Conservation (phyloP, 768 basidiomycete genomes). For the Boletus tylopilopsis region DNA sequence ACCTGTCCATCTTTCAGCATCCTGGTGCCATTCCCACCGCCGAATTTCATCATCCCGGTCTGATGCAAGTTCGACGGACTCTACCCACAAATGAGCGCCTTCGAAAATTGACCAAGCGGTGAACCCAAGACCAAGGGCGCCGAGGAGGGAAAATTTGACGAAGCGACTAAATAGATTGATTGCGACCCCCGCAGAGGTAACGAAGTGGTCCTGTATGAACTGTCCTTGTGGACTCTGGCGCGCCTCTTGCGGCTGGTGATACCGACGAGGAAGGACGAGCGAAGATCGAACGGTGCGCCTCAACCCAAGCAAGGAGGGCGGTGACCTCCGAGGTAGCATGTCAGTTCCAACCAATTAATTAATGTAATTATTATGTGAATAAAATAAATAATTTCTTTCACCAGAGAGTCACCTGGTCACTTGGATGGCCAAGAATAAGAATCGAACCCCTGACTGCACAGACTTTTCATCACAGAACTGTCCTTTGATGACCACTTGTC, state of each 20-base stretch:
- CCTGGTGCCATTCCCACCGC: constrained; percentile 67
- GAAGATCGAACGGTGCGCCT: constrained; percentile 6
- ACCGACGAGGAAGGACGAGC: constrained; percentile 3
- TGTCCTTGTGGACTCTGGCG: constrained; percentile 5
- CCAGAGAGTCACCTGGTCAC: too few relatives aligned
- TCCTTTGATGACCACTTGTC: too few relatives aligned
- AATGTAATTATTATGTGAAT: not conserved
- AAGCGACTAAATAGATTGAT: constrained; percentile 45
- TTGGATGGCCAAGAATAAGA: too few relatives aligned
- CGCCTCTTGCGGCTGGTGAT: constrained; percentile 17
- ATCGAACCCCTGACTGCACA: too few relatives aligned
- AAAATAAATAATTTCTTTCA: too few relatives aligned
- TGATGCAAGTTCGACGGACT: constrained; percentile 45
- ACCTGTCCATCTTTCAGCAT: constrained; percentile 60
- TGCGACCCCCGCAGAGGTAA: constrained; percentile 35
- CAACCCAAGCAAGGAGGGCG: constrained; percentile 5
- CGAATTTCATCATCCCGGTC: constrained; percentile 50
- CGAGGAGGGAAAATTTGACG: constrained; percentile 47
- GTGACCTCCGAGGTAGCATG: constrained; percentile 16
- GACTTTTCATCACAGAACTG: too few relatives aligned
- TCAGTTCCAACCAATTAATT: not conserved
- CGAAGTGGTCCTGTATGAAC: constrained; percentile 33
- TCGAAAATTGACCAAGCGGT: constrained; percentile 50
- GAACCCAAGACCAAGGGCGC: constrained; percentile 40
- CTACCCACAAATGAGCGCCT: constrained; percentile 60